These are phyloP conservation scores for Knoxia roxburghii DNA, from an alignment of 257 asterid species.

Conservation along the genomic window DNA sequence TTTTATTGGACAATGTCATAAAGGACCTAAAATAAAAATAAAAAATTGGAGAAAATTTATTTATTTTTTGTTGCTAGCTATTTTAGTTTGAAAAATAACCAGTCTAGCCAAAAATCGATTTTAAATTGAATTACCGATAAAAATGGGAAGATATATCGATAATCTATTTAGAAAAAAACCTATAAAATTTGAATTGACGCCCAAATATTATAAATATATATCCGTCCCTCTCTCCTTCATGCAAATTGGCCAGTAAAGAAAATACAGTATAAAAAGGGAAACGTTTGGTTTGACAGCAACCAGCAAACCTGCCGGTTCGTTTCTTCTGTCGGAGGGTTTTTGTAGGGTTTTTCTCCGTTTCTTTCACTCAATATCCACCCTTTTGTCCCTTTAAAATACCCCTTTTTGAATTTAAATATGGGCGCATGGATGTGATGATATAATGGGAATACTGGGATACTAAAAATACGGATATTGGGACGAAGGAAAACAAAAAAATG, in stretches of 20 bases:
- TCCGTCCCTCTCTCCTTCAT: background rate
- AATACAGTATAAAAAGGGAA: background rate
- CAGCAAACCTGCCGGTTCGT: slow-evolving; percentile 25
- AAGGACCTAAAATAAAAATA: too few species aligned
- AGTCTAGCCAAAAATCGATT: too few species aligned
- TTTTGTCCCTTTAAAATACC: background rate
- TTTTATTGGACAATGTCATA: too few species aligned
- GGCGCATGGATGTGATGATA: background rate
- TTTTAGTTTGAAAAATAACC: too few species aligned
- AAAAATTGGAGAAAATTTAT: too few species aligned
- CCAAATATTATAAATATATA: too few species aligned
- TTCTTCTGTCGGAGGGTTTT: slow-evolving; percentile 32
- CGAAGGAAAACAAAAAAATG: slow-evolving; percentile 26
- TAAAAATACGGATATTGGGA: background rate
- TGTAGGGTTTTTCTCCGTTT: slow-evolving; percentile 35
- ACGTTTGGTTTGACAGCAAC: background rate
- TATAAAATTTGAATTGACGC: too few species aligned
- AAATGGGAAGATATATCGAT: too few species aligned
- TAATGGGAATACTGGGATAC: background rate
- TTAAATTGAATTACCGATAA: too few species aligned
- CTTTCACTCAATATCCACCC: background rate
- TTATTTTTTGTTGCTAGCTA: too few species aligned
- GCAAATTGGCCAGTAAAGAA: background rate
- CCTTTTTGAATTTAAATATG: background rate
- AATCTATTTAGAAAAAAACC: too few species aligned